Evolutionary conservation across 2,329 filamentous ascomycete species (phyloP).

Genomic region (Fusarium sp.): DNA sequence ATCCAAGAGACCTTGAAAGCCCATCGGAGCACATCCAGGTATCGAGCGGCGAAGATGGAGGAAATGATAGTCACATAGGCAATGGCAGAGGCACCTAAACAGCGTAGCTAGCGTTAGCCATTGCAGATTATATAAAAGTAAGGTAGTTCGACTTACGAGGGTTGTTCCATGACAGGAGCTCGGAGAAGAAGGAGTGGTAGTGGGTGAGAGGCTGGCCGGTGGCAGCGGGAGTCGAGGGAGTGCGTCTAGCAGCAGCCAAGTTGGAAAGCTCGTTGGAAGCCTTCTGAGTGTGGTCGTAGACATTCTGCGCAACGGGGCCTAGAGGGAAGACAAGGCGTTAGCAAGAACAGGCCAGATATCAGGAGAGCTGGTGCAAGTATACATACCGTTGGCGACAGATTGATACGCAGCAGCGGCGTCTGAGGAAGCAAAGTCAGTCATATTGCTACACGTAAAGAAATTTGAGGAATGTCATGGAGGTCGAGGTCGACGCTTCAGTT

Average conservation of each 20-base stretch:
- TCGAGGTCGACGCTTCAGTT: slow-evolving; percentile 6
- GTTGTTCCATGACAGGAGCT: slow-evolving; percentile 79
- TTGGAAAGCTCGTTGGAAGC: slow-evolving; percentile 71
- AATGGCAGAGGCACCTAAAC: slow-evolving; percentile 74
- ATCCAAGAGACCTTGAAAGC: slow-evolving; percentile 77
- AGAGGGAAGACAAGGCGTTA: slow-evolving; percentile 26
- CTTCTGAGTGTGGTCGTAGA: slow-evolving; percentile 71
- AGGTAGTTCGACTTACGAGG: slow-evolving; percentile 66
- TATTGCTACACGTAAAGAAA: slow-evolving; percentile 7
- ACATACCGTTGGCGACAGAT: slow-evolving; percentile 63
- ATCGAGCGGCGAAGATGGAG: slow-evolving; percentile 75
- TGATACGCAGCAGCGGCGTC: slow-evolving; percentile 67
- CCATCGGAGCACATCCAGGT: slow-evolving; percentile 77
- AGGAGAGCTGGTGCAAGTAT: slow-evolving; percentile 37
- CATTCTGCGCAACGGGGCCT: slow-evolving; percentile 74
- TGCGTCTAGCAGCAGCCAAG: slow-evolving; percentile 71
- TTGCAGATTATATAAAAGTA: slow-evolving; percentile 5
- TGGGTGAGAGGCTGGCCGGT: slow-evolving; percentile 77
- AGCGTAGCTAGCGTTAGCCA: slow-evolving; percentile 30
- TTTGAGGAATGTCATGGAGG: not conserved
- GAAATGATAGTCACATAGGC: slow-evolving; percentile 72
- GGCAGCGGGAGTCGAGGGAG: slow-evolving; percentile 67
- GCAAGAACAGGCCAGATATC: slow-evolving; percentile 24
- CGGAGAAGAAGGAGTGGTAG: slow-evolving; percentile 80
- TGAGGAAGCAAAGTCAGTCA: slow-evolving; percentile 54